phyloP scores from a whole-genome alignment of 1,139 yeast species.

The Wickerhamiella infanticola region DNA sequence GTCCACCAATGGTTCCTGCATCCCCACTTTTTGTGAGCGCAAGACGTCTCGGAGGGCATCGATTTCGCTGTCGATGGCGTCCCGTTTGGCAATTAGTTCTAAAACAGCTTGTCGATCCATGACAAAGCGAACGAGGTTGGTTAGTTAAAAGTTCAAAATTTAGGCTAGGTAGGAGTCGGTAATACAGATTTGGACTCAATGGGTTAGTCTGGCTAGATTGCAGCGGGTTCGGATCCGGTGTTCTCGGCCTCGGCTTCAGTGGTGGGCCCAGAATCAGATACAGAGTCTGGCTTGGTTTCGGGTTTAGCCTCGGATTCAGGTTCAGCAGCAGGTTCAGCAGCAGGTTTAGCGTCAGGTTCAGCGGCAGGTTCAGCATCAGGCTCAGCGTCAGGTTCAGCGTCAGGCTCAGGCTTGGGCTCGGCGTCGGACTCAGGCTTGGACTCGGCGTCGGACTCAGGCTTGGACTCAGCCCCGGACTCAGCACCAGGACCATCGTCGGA shows the following conservation, averaged over 20 bases:
- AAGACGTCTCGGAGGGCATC: slow-evolving; percentile 7
- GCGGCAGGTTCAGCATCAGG: neutral
- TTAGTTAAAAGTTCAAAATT: neutral
- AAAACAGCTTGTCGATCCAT: slow-evolving; percentile 3
- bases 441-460: neutral
- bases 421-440: neutral
- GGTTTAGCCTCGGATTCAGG: too few relatives aligned
- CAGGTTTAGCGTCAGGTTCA: too few relatives aligned
- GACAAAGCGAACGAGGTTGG: neutral
- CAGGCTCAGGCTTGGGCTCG: neutral
- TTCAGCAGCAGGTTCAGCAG: too few relatives aligned
- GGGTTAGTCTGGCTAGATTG: too few relatives aligned
- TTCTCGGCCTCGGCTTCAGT: too few relatives aligned
- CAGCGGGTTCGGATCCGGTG: too few relatives aligned
- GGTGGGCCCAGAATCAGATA: too few relatives aligned
- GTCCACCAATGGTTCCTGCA: slow-evolving; percentile 51
- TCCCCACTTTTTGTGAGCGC: slow-evolving; percentile 27
- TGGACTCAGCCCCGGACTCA: neutral
- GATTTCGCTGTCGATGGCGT: slow-evolving; percentile 12
- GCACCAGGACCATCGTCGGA: neutral
- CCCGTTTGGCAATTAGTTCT: slow-evolving; percentile 10
- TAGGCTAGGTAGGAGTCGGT: neutral
- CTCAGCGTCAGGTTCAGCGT: too few relatives aligned
- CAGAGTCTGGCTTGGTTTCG: too few relatives aligned
- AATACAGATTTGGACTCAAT: too few relatives aligned